A percentile compares a stretch with the other conserved stretches of the same genome.
These are phyloP conservation scores for Aspergillus transmontanensis DNA, from an alignment of 2,329 filamentous ascomycete species.

Conservation along the genomic window DNA sequence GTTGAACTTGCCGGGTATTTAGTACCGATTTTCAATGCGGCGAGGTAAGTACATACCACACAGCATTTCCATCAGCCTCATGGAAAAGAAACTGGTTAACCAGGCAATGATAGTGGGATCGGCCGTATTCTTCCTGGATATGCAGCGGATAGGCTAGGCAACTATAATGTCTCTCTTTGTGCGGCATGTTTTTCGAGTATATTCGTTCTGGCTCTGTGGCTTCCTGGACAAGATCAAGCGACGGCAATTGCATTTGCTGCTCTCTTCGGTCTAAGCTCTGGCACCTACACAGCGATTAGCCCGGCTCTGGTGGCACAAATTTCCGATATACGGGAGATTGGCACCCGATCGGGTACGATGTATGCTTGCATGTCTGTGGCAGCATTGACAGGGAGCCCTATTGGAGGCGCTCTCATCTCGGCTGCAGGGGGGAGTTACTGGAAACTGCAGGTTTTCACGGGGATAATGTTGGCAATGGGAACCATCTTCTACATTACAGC, in stretches of 20 bases:
- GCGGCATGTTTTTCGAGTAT: constrained; percentile 42
- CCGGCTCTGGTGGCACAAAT: neutral
- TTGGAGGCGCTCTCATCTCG: constrained; percentile 1
- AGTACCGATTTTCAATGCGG: neutral
- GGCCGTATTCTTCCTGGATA: constrained; percentile 59
- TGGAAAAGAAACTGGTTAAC: neutral
- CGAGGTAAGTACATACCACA: neutral
- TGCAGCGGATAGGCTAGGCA: constrained; percentile 54
- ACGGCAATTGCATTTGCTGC: neutral
- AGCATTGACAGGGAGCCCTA: neutral
- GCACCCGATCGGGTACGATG: neutral
- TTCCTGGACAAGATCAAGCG: constrained; percentile 23
- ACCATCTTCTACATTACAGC: neutral
- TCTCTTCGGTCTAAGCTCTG: neutral
- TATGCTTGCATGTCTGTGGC: neutral
- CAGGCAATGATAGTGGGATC: constrained; percentile 43
- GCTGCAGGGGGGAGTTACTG: neutral
- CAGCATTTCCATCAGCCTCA: neutral
- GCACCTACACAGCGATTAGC: neutral
- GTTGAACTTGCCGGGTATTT: neutral
- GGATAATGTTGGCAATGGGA: neutral
- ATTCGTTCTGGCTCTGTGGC: constrained; percentile 56
- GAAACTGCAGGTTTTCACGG: neutral
- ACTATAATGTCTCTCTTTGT: constrained; percentile 32
- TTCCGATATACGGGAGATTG: neutral